phyloP scores from a whole-genome alignment of 495 filamentous ascomycete species.

The Hypoxylon subgilvum region DNA sequence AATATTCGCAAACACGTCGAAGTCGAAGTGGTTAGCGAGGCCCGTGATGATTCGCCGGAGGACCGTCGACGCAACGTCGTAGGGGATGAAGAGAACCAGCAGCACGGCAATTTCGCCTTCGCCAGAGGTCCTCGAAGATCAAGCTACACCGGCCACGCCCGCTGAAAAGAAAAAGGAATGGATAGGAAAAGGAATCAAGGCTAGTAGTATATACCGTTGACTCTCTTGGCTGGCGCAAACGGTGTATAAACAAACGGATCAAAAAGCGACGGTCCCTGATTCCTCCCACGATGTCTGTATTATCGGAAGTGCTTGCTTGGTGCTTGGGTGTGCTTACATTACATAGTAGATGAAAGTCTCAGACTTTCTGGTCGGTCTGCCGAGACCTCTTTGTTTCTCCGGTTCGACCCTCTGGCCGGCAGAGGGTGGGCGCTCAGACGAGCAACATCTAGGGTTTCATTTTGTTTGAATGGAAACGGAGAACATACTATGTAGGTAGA shows the following conservation, averaged over 20 bases:
- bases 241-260: constrained; percentile 15
- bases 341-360: constrained; percentile 15
- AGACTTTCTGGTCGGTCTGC: constrained; percentile 3
- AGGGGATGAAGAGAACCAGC: constrained; percentile 33
- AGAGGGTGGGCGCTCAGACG: constrained; percentile 25
- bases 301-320: background rate
- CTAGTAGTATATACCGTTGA: constrained; percentile 14
- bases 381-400: constrained; percentile 13
- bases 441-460: constrained; percentile 28
- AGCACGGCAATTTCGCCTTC: constrained; percentile 34
- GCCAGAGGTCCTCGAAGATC: constrained; percentile 28
- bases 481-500: constrained; percentile 16
- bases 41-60: constrained; percentile 6
- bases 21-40: constrained; percentile 31
- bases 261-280: background rate
- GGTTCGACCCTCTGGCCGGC: constrained; percentile 16
- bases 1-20: constrained; percentile 36
- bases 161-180: constrained; percentile 10
- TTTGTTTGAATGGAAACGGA: constrained; percentile 5
- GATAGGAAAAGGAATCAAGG: constrained; percentile 17
- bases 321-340: no score
- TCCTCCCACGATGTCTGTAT: constrained; percentile 8
- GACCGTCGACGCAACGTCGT: constrained; percentile 9
- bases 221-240: constrained; percentile 21
- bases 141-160: constrained; percentile 26